Base-by-base conservation (phyloP, 805 yeast species). In the Barnettozyma sp. region DNA sequence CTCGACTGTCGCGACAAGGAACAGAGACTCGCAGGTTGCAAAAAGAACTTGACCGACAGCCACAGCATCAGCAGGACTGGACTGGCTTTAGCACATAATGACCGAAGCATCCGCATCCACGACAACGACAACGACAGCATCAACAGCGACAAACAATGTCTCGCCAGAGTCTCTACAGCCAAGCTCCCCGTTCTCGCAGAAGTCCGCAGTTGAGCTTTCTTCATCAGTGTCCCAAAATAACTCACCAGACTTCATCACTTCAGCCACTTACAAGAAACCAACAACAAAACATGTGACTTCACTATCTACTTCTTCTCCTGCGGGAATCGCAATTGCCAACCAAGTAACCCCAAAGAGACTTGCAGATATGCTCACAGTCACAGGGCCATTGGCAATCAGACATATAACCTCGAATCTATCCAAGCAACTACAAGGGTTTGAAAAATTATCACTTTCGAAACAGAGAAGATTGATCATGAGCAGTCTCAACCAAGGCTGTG, bases 301-400 rank as follows among this genome's bases (percentile, higher is more conserved):
- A 30, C 59, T 82, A 31, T 75, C 84, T 5, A 85, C 95, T 0
- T 79, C 88, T 26, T 81, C 92, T 6, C 94, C 95, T 1, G 84
- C 78, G 41, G 95, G 94, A 1, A 71, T 85, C 33, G 88, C 86
- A 7, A 92, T 92, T 7, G 95, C 95, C 4, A 71, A 82, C 31
- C 74, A 80, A 47, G 87, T 87, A 19, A 86, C 95, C 0, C 82
- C 95, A 6, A 73, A 78, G 34, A 71, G 85, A 48, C 63, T 87
- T 39, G 84, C 94, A 16, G 70, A 70, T 22, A 60, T 88, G 35
- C 65, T 87, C 38, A 60, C 76, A 27, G 59, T 71, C 24, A 82
- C 82, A 43, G 96, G 96, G 6, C 96, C 96, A 2, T 61, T 86
- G 45, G 94, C 97, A 8, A 88, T 88, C 42, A 76, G 97, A 44